Evolutionary conservation across 306 rosid species (phyloP).

Genomic region (Cyamopsis tetragonoloba): DNA sequence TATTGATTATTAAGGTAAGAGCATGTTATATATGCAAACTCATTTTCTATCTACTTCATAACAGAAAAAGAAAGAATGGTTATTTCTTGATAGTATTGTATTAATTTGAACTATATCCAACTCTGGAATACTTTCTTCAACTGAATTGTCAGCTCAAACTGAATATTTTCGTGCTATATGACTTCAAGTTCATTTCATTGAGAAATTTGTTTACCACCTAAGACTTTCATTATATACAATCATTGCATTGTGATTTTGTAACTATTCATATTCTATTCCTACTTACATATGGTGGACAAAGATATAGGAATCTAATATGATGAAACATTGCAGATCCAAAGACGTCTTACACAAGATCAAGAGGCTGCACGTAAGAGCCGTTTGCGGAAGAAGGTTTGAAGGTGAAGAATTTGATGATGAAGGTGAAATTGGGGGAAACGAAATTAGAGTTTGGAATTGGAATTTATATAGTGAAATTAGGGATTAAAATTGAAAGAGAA

Average conservation of each 20-base stretch:
- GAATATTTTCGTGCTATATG: neutral
- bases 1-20: slow-evolving; percentile 43
- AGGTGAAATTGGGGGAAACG: no score
- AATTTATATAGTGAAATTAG: no score
- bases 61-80: neutral
- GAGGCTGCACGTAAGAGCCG: slow-evolving; percentile 99
- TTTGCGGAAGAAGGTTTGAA: slow-evolving; percentile 78
- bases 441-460: no score
- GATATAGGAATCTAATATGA: slow-evolving; percentile 9
- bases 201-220: neutral
- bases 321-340: slow-evolving; percentile 59
- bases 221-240: neutral
- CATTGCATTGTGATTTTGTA: neutral
- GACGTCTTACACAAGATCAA: slow-evolving; percentile 97
- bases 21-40: slow-evolving; percentile 8
- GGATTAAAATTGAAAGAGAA: no score
- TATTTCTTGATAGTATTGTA: neutral
- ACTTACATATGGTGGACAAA: neutral
- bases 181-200: neutral
- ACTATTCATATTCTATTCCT: neutral
- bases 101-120: neutral
- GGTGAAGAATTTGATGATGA: no score
- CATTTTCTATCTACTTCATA: neutral
- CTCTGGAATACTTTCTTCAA: neutral
- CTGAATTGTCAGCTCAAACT: neutral